Evolutionary conservation across 2,329 filamentous ascomycete species (phyloP), one percentile per base, ranked within the genome.

Genomic region (Tolypocladium paradoxum): DNA sequence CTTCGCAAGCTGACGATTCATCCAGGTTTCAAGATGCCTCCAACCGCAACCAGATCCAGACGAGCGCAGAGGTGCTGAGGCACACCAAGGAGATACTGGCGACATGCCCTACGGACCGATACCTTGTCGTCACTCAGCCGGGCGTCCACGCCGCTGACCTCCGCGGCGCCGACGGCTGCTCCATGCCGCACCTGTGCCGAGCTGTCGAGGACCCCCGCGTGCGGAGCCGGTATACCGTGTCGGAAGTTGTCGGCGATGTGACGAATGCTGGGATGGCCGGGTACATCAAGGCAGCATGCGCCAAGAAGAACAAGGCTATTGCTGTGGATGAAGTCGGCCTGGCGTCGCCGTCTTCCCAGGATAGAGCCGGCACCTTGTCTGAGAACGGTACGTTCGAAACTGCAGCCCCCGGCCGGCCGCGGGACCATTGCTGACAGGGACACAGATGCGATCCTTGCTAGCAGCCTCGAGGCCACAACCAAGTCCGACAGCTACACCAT

Each of bases 121-220:
- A 96, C 71, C 73, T 95, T 54, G 68, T 96, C 59, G 79, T 95
- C 56, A 81, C 83, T 33, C 90, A 96, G 65, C 84, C 87, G 12
- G 86, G 87, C 59, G 76, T 90, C 53, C 83, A 84, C 60, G 79
- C 83, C 43, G 74, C 76, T 57, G 89, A 95, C 67, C 83, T 92
- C 62, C 70, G 73, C 59, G 71, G 73, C 54, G 63, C 61, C 65
- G 70, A 68, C 65, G 73, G 57, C 55, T 74, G 75, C 75, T 60
- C 80, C 75, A 64, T 78, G 74, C 70, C 77, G 72, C 73, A 76
- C 67, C 72, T 83, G 40, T 74, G 73, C 63, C 61, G 65, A 34
- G 69, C 73, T 18, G 65, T 73, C 22, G 59, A 68, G 18, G 63
- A 65, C 53, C 47, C 62, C 36, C 60, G 65, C 24, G 63, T 75